phyloP scores from a whole-genome alignment of 495 filamentous ascomycete genomes.

The Niebla homalea region DNA sequence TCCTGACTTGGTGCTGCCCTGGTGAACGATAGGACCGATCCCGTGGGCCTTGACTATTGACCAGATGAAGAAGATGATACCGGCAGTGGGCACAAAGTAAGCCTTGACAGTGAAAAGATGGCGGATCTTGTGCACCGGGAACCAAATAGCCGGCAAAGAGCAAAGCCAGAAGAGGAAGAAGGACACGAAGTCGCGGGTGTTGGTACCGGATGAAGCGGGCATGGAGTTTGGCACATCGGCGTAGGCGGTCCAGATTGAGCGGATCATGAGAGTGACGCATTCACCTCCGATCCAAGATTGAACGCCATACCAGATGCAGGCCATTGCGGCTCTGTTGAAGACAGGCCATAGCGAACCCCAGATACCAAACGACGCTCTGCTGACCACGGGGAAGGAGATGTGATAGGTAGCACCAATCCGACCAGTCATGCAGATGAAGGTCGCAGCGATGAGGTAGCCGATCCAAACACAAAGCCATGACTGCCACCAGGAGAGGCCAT shows the following conservation, averaged over 20 bases:
- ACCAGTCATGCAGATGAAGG: constrained; percentile 65
- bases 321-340: constrained; percentile 79
- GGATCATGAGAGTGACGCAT: constrained; percentile 72
- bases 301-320: constrained; percentile 79
- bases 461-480: constrained; percentile 82
- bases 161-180: constrained; percentile 78
- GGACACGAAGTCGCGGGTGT: constrained; percentile 59
- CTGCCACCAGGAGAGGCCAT: constrained; percentile 88
- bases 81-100: constrained; percentile 70
- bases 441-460: constrained; percentile 65
- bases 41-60: constrained; percentile 71
- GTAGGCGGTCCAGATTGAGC: constrained; percentile 65
- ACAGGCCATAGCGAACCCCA: constrained; percentile 87
- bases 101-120: constrained; percentile 91
- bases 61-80: constrained; percentile 85
- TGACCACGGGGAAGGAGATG: constrained; percentile 73
- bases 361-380: constrained; percentile 66
- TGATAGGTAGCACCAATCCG: constrained; percentile 85
- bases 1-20: constrained; percentile 50
- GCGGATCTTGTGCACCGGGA: constrained; percentile 44
- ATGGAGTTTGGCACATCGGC: constrained; percentile 55
- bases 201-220: constrained; percentile 50
- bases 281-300: constrained; percentile 75
- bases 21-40: constrained; percentile 71
- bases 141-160: constrained; percentile 76